Conservation (phyloP, 805 yeast species). For the Metschnikowia reukaufii region DNA sequence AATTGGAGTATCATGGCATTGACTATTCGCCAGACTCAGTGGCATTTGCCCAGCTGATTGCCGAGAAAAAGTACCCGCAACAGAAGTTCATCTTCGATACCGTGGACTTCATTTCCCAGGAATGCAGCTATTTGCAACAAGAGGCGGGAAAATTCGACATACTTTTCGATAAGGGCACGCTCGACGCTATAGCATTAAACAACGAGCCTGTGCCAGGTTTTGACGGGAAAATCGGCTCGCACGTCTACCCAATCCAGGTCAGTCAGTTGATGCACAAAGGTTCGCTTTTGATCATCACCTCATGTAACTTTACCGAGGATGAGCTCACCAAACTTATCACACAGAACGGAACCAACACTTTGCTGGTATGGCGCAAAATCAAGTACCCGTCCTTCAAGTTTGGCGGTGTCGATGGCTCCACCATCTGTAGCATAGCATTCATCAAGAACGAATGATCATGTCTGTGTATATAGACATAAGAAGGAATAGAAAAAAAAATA, state of each 20-base stretch:
- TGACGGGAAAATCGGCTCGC: constrained; percentile 48
- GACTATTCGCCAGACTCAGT: constrained; percentile 88
- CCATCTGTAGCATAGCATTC: constrained; percentile 87
- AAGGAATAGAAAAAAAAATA: not conserved
- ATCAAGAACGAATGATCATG: constrained; percentile 28
- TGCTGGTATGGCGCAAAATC: constrained; percentile 64
- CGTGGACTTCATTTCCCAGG: constrained; percentile 62
- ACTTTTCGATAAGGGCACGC: constrained; percentile 89
- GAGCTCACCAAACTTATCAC: constrained; percentile 65
- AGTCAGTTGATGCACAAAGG: constrained; percentile 51
- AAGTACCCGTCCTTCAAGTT: constrained; percentile 81
- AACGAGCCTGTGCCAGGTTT: constrained; percentile 47
- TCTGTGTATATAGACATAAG: not conserved
- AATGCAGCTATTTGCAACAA: constrained; percentile 37
- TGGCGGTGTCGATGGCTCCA: constrained; percentile 86
- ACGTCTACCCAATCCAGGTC: constrained; percentile 64
- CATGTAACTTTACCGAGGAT: constrained; percentile 87
- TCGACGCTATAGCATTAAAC: constrained; percentile 94
- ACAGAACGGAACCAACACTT: constrained; percentile 36
- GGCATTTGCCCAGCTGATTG: constrained; percentile 65
- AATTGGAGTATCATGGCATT: constrained; percentile 51
- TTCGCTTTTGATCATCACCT: constrained; percentile 74
- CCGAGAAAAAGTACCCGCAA: constrained; percentile 34
- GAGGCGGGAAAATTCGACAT: constrained; percentile 57
- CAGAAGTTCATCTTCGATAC: constrained; percentile 53